Evolutionary conservation across 129 eudicot species (phyloP).

Genomic region (Escallonia rubra): DNA sequence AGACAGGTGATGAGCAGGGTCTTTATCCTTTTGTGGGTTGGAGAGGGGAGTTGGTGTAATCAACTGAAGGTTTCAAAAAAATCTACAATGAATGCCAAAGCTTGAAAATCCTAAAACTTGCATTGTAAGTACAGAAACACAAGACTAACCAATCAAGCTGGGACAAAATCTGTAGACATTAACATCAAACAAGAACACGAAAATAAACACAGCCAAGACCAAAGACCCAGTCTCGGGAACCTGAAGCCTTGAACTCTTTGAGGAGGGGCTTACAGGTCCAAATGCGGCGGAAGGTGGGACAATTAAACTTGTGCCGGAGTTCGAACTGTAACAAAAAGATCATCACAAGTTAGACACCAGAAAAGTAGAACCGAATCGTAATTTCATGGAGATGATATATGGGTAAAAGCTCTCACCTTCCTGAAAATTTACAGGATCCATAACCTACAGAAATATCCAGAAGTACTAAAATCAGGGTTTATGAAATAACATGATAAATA

Average conservation of each 20-base stretch:
- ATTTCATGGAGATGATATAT: not conserved
- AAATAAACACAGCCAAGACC: constrained; percentile 22
- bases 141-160: constrained; percentile 24
- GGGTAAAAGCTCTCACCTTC: constrained; percentile 50
- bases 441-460: constrained; percentile 44
- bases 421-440: constrained; percentile 77
- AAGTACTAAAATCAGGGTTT: not conserved
- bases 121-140: constrained; percentile 13
- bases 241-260: constrained; percentile 32
- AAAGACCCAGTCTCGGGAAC: constrained; percentile 17
- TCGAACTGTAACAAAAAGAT: constrained; percentile 43
- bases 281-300: constrained; percentile 53
- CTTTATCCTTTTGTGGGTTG: no score
- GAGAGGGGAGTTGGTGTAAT: not conserved
- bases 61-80: not conserved
- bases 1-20: no score
- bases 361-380: not conserved
- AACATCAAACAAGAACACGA: constrained; percentile 16
- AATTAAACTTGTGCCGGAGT: constrained; percentile 32
- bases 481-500: not conserved
- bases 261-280: constrained; percentile 60
- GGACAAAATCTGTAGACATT: constrained; percentile 23
- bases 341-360: constrained; percentile 14
- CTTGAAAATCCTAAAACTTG: constrained; percentile 17
- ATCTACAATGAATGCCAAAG: constrained; percentile 22